Evolutionary conservation across 768 basidiomycete species (phyloP).

Genomic region (Paxillus rubicundulus): DNA sequence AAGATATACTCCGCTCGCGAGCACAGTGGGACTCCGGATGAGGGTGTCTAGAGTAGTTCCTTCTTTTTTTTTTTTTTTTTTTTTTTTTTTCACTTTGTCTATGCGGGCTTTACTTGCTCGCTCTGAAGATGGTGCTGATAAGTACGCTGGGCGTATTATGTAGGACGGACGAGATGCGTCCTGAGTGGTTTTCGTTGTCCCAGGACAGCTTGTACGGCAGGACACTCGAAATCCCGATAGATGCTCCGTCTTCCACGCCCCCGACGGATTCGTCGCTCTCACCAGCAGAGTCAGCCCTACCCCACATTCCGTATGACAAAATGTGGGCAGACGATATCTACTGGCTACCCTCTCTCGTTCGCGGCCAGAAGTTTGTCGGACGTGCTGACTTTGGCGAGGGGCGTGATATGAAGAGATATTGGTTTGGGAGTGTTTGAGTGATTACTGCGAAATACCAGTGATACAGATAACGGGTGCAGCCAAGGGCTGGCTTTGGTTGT

Average conservation of each 20-base stretch:
- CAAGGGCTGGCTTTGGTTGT: too few relatives aligned
- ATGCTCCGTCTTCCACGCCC: neutral
- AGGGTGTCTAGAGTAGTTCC: too few relatives aligned
- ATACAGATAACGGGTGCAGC: too few relatives aligned
- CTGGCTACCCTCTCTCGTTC: constrained; percentile 67
- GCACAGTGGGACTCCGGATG: too few relatives aligned
- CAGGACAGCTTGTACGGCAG: constrained; percentile 19
- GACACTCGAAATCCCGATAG: neutral
- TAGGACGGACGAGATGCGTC: constrained; percentile 88
- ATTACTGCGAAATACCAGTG: too few relatives aligned
- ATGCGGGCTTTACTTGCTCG: too few relatives aligned
- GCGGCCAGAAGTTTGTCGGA: constrained; percentile 43
- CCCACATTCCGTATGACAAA: constrained; percentile 53
- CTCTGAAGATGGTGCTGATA: too few relatives aligned
- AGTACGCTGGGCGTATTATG: neutral
- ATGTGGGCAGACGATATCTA: constrained; percentile 64
- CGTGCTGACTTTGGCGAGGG: constrained; percentile 67
- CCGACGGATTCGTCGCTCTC: neutral
- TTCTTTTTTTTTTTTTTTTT: too few relatives aligned
- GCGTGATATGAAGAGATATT: constrained; percentile 71
- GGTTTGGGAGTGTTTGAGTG: constrained; percentile 61
- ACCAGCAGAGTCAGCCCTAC: constrained; percentile 11
- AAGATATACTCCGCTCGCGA: too few relatives aligned
- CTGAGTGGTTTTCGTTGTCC: constrained; percentile 65
- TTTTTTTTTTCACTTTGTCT: too few relatives aligned